Conservation (phyloP, 169 alveolate genomes). For the Besnoitia besnoiti region DNA sequence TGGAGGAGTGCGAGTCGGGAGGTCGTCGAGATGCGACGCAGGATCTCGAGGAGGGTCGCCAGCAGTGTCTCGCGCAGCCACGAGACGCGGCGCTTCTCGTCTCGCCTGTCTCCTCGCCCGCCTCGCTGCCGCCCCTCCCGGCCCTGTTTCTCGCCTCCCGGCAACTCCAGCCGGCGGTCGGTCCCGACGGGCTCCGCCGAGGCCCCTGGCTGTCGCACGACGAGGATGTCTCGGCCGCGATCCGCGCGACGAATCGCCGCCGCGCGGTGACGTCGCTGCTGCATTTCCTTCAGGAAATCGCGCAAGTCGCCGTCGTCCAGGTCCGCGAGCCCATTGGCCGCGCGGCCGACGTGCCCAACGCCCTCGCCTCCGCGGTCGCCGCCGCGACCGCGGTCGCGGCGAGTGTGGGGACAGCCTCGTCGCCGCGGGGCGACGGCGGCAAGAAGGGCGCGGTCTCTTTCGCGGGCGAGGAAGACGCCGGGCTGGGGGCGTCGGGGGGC, state of each 20-base stretch:
- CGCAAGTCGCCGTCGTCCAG: constrained; percentile 31
- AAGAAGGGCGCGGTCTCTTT: too few relatives aligned
- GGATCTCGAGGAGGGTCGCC: neutral
- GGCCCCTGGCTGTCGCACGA: constrained; percentile 32
- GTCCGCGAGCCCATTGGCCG: neutral
- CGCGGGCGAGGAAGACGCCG: neutral
- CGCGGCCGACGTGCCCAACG: neutral
- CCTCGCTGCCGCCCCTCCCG: neutral
- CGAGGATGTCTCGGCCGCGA: neutral
- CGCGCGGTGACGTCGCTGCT: neutral
- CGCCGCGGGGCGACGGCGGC: neutral
- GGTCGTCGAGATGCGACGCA: neutral
- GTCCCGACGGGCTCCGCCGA: constrained; percentile 37
- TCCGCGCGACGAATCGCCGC: constrained; percentile 7
- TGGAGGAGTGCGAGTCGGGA: neutral
- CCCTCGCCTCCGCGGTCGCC: neutral
- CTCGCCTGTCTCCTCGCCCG: neutral
- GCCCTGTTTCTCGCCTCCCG: neutral
- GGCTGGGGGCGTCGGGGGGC: neutral
- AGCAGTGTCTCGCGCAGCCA: neutral
- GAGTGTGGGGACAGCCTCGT: neutral
- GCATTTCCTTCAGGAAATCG: neutral
- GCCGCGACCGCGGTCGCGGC: constrained; percentile 22
- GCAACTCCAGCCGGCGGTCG: constrained; percentile 33
- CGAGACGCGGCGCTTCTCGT: neutral